phyloP scores from a whole-genome alignment of 805 yeast genomes.

The Wickerhamomyces strasburgensis region DNA sequence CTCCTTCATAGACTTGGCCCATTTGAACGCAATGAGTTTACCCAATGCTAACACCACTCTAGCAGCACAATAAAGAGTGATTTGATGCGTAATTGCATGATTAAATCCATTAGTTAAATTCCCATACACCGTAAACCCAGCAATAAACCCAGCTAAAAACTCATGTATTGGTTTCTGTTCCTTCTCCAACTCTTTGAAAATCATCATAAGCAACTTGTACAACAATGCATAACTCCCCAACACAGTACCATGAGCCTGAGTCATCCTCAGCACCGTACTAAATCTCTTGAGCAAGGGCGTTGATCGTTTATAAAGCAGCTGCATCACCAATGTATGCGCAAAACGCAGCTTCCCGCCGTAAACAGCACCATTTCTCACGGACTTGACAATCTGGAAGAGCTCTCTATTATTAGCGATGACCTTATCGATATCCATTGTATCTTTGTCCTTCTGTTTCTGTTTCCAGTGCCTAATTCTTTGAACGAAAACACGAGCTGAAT shows the following conservation, averaged over 20 bases:
- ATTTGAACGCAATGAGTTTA: slow-evolving; percentile 20
- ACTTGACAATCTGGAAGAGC: slow-evolving; percentile 33
- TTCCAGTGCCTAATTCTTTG: no score
- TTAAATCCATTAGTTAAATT: slow-evolving; percentile 29
- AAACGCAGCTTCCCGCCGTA: slow-evolving; percentile 61
- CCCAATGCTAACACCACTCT: slow-evolving; percentile 62
- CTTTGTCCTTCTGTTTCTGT: background rate
- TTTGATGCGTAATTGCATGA: slow-evolving; percentile 58
- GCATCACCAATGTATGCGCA: slow-evolving; percentile 61
- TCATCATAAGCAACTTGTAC: slow-evolving; percentile 37
- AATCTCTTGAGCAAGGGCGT: slow-evolving; percentile 36
- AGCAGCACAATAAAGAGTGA: slow-evolving; percentile 68
- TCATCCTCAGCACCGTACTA: slow-evolving; percentile 42
- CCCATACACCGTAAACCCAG: slow-evolving; percentile 39
- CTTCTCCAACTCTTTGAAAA: slow-evolving; percentile 25
- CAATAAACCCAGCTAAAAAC: slow-evolving; percentile 32
- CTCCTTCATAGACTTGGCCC: slow-evolving; percentile 11
- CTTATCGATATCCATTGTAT: slow-evolving; percentile 18
- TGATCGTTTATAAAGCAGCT: slow-evolving; percentile 38
- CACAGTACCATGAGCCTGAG: slow-evolving; percentile 50
- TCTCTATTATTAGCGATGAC: slow-evolving; percentile 30
- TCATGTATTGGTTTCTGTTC: slow-evolving; percentile 17
- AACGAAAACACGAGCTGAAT: no score
- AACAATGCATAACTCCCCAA: slow-evolving; percentile 52
- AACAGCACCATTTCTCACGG: slow-evolving; percentile 40